Evolutionary conservation across 495 filamentous ascomycete genomes (phyloP).

Genomic region (Xylaria flabelliformis): DNA sequence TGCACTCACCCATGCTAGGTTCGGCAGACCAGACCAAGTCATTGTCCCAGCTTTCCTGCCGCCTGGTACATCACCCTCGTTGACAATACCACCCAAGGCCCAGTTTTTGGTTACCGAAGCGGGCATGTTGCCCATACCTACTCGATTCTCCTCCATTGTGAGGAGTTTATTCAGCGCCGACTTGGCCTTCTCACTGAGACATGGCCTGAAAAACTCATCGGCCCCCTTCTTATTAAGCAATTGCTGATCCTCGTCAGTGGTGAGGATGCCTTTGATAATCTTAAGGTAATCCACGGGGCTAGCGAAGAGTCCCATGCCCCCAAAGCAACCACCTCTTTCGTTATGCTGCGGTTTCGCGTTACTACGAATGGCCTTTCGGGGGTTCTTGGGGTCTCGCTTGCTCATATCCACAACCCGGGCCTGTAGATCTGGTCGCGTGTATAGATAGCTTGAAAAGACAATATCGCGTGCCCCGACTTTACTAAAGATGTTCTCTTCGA

Average conservation of each 20-base stretch:
- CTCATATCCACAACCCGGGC: slow-evolving; percentile 26
- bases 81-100: slow-evolving; percentile 27
- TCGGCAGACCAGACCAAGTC: slow-evolving; percentile 29
- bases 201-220: slow-evolving; percentile 31
- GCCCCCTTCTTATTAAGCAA: slow-evolving; percentile 10
- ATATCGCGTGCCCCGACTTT: slow-evolving; percentile 52
- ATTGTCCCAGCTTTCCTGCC: slow-evolving; percentile 28
- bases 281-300: slow-evolving; percentile 28
- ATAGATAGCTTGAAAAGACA: slow-evolving; percentile 34
- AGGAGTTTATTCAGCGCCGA: slow-evolving; percentile 13
- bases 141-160: neutral
- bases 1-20: slow-evolving; percentile 26
- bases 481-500: slow-evolving; percentile 54
- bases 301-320: slow-evolving; percentile 30
- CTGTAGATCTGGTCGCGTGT: slow-evolving; percentile 23
- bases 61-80: slow-evolving; percentile 25
- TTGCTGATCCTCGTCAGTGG: slow-evolving; percentile 8
- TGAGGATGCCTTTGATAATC: slow-evolving; percentile 24
- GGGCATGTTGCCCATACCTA: slow-evolving; percentile 23
- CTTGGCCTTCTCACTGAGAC: slow-evolving; percentile 24
- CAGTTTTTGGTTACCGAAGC: slow-evolving; percentile 18
- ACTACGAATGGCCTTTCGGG: slow-evolving; percentile 10
- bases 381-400: slow-evolving; percentile 22
- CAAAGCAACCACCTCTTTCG: slow-evolving; percentile 29
- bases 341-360: slow-evolving; percentile 25